Evolutionary conservation across 495 filamentous ascomycete genomes (phyloP).

Genomic region (Pseudevernia furfuracea): DNA sequence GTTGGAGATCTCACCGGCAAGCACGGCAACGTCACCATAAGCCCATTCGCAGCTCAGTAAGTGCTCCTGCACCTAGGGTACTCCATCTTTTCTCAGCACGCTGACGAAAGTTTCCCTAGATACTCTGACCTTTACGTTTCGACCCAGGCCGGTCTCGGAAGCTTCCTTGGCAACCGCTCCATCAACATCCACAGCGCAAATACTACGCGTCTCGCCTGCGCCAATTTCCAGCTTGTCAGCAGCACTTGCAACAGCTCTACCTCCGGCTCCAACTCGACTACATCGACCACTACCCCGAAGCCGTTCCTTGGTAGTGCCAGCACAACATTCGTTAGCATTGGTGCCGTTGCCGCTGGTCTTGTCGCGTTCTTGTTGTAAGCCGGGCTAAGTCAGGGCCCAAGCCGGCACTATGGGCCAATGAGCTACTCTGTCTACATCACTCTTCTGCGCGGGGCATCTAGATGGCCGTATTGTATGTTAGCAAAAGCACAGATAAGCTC

Average conservation of each 20-base stretch:
- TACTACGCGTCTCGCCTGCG: conserved; percentile 63
- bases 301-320: conserved; percentile 23
- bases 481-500: conserved; percentile 4
- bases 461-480: not conserved
- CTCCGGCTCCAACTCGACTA: conserved; percentile 8
- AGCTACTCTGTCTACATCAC: not conserved
- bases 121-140: conserved; percentile 67
- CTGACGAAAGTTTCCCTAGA: conserved; percentile 33
- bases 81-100: not conserved
- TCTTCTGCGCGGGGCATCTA: not conserved
- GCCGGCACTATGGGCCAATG: not conserved
- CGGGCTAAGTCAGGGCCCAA: not conserved
- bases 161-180: conserved; percentile 75
- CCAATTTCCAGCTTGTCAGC: conserved; percentile 48
- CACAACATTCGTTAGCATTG: conserved; percentile 20
- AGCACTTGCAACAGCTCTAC: conserved; percentile 17
- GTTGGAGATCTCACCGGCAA: conserved; percentile 82
- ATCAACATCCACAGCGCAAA: conserved; percentile 69
- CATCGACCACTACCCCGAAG: conserved; percentile 1
- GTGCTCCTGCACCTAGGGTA: not conserved
- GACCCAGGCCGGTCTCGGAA: conserved; percentile 43
- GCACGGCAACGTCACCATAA: conserved; percentile 53
- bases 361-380: conserved; percentile 21
- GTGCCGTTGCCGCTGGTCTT: conserved; percentile 22
- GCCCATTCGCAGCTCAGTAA: conserved; percentile 15